Conservation (phyloP, 1,139 yeast species). For the Blastobotrys capitulatus region DNA sequence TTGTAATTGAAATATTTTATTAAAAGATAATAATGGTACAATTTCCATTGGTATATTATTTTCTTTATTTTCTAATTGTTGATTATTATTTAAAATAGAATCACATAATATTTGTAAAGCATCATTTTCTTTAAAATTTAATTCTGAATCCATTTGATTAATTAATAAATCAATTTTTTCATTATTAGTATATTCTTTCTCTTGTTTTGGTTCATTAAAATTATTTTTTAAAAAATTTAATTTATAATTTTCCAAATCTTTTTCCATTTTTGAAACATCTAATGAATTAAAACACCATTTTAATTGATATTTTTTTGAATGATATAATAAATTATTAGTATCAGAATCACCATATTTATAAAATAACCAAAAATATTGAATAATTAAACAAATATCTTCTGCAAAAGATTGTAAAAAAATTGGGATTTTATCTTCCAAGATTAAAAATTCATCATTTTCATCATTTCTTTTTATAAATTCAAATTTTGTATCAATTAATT, state of each 20-base stretch:
- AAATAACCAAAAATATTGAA: constrained; percentile 20
- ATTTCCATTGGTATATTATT: constrained; percentile 16
- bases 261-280: neutral
- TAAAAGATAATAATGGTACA: constrained; percentile 17
- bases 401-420: constrained; percentile 21
- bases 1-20: constrained; percentile 14
- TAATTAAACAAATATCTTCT: constrained; percentile 17
- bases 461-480: neutral
- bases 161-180: constrained; percentile 2
- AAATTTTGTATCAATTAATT: too few species aligned
- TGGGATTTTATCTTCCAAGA: constrained; percentile 17
- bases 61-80: neutral
- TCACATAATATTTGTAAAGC: neutral
- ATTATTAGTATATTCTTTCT: neutral
- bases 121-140: neutral
- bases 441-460: constrained; percentile 6
- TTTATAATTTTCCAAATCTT: constrained; percentile 3
- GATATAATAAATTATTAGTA: constrained; percentile 7
- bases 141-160: constrained; percentile 5
- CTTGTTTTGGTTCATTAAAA: neutral
- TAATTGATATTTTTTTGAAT: constrained; percentile 10
- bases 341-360: constrained; percentile 15
- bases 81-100: neutral
- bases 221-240: neutral
- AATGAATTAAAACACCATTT: constrained; percentile 14